These are phyloP conservation scores for Coniferiporia sulphurascens DNA, from an alignment of 1,284 basidiomycete genomes.

Conservation along the genomic window DNA sequence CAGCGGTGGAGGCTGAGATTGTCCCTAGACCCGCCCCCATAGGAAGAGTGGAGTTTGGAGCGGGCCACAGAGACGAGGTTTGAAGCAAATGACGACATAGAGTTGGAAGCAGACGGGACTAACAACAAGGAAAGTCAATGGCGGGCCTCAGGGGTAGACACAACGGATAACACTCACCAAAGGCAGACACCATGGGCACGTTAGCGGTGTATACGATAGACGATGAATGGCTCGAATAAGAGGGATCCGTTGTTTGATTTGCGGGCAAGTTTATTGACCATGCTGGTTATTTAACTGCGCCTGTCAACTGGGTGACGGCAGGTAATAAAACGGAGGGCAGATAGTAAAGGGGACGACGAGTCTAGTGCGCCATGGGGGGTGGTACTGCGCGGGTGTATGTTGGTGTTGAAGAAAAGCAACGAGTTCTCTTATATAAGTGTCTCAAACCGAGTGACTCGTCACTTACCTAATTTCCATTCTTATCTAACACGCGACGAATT, in stretches of 20 bases:
- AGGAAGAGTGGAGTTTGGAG: constrained; percentile 63
- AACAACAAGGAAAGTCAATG: neutral
- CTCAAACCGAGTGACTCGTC: constrained; percentile 1
- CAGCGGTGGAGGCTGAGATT: constrained; percentile 74
- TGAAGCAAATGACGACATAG: constrained; percentile 23
- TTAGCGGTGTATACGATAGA: constrained; percentile 75
- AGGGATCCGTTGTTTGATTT: constrained; percentile 78
- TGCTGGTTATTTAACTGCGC: constrained; percentile 47
- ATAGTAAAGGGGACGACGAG: neutral
- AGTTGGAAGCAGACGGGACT: constrained; percentile 11
- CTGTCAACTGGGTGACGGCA: constrained; percentile 32
- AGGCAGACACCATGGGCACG: constrained; percentile 21
- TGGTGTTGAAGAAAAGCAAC: no score
- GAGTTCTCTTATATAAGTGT: neutral
- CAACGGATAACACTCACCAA: constrained; percentile 14
- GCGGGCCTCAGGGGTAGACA: neutral
- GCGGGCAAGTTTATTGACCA: constrained; percentile 76
- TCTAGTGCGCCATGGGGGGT: neutral
- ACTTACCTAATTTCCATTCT: neutral
- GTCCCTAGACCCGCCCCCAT: constrained; percentile 49
- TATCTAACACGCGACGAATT: neutral
- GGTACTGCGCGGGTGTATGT: no score
- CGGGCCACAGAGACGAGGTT: constrained; percentile 61
- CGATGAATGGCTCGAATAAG: constrained; percentile 78
- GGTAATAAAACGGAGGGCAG: constrained; percentile 20